These are phyloP conservation scores for Nissolia schottii DNA, from an alignment of 306 rosid genomes.

Conservation along the genomic window DNA sequence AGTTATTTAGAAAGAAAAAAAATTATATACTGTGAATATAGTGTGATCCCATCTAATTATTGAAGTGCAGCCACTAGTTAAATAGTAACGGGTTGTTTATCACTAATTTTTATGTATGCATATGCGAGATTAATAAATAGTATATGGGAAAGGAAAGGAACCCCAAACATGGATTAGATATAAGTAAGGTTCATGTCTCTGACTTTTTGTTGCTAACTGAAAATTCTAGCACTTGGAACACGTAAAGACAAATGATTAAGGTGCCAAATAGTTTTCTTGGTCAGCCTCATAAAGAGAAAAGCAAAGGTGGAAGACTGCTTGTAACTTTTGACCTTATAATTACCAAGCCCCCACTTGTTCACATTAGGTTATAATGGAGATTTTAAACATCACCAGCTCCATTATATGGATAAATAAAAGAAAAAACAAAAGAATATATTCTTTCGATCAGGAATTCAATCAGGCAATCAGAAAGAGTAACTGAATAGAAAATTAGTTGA, in stretches of 20 bases:
- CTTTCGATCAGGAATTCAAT: too few relatives aligned
- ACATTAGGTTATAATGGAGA: neutral
- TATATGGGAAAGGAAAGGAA: neutral
- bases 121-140: too few relatives aligned
- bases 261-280: conserved; percentile 31
- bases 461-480: too few relatives aligned
- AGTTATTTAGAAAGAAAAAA: too few relatives aligned
- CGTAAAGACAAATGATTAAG: conserved; percentile 31
- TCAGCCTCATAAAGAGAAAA: neutral
- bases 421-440: too few relatives aligned
- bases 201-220: conserved; percentile 28
- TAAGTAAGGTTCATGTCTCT: conserved; percentile 20
- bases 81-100: neutral
- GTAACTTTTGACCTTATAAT: conserved; percentile 16
- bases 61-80: conserved; percentile 13
- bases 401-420: neutral
- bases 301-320: conserved; percentile 22
- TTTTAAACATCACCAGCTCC: neutral
- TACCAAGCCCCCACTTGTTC: conserved; percentile 12
- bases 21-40: too few relatives aligned
- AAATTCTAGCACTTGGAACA: conserved; percentile 27
- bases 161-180: conserved; percentile 2
- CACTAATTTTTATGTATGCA: neutral
- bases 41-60: too few relatives aligned
- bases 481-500: too few relatives aligned